phyloP scores from a whole-genome alignment of 306 rosid species.

The Vigna hirtella region DNA sequence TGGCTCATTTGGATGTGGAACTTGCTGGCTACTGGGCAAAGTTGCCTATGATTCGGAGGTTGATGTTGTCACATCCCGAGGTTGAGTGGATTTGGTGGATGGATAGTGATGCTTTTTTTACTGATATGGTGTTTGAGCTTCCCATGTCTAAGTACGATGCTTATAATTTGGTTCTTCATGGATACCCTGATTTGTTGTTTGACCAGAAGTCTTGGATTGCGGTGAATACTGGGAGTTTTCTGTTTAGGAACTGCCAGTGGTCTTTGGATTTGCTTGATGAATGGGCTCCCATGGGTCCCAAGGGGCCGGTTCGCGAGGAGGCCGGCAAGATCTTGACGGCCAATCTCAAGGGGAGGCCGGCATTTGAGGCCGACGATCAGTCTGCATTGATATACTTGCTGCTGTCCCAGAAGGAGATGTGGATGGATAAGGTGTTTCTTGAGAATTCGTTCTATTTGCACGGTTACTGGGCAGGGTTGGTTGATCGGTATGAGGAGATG shows the following conservation, averaged over 20 bases:
- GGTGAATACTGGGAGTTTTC: constrained; percentile 85
- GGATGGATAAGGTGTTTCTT: constrained; percentile 93
- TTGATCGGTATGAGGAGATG: constrained; percentile 97
- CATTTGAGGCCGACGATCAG: constrained; percentile 97
- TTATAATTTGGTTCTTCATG: constrained; percentile 86
- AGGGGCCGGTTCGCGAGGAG: constrained; percentile 81
- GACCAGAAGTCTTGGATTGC: constrained; percentile 99
- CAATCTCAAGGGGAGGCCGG: constrained; percentile 90
- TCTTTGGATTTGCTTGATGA: constrained; percentile 94
- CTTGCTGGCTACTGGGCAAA: constrained; percentile 99
- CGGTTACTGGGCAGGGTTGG: constrained; percentile 98
- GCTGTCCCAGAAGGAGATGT: constrained; percentile 80
- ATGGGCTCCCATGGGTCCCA: constrained; percentile 99
- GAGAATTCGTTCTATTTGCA: constrained; percentile 96
- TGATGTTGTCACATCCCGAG: constrained; percentile 95
- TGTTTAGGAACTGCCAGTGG: constrained; percentile 96
- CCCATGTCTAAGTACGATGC: constrained; percentile 71
- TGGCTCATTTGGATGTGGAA: constrained; percentile 93
- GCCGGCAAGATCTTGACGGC: constrained; percentile 91
- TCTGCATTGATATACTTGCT: constrained; percentile 90
- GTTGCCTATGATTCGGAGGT: constrained; percentile 82
- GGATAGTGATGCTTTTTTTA: constrained; percentile 98
- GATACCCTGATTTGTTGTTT: constrained; percentile 92
- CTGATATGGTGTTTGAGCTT: constrained; percentile 89
- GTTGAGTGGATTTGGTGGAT: constrained; percentile 99